These are phyloP conservation scores for Maudiozyma pseudohumilis DNA, from an alignment of 805 yeast genomes.

Conservation along the genomic window DNA sequence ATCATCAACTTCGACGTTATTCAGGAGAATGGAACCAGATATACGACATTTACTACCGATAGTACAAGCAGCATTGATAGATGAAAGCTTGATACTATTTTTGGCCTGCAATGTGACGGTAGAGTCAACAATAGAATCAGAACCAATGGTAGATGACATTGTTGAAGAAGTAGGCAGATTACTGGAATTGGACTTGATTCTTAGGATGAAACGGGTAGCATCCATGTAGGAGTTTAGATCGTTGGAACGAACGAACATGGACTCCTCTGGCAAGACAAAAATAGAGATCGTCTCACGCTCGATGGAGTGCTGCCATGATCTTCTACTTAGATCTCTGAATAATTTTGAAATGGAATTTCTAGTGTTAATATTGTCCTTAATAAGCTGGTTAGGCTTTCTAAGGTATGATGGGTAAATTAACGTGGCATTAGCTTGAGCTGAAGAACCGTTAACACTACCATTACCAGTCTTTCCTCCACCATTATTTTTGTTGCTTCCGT, in stretches of 20 bases:
- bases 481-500: background rate
- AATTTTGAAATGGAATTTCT: constrained; percentile 53
- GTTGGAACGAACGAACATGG: constrained; percentile 67
- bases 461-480: background rate
- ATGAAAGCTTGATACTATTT: constrained; percentile 78
- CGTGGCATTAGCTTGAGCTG: constrained; percentile 3
- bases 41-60: constrained; percentile 83
- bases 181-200: constrained; percentile 41
- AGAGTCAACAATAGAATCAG: constrained; percentile 72
- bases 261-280: constrained; percentile 57
- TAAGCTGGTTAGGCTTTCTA: constrained; percentile 19
- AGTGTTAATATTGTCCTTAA: constrained; percentile 21
- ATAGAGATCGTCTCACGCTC: constrained; percentile 54
- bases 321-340: constrained; percentile 77
- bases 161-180: constrained; percentile 53
- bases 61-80: constrained; percentile 61
- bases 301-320: constrained; percentile 77
- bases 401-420: constrained; percentile 27
- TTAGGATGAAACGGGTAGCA: constrained; percentile 72
- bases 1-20: constrained; percentile 65
- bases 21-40: constrained; percentile 74
- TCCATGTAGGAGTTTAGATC: constrained; percentile 78
- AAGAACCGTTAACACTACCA: background rate
- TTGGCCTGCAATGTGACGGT: constrained; percentile 65
- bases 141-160: constrained; percentile 63